Evolutionary conservation across 1,284 basidiomycete genomes (phyloP), one percentile per base, ranked within the genome.

Genomic region (Volvariella surrecta): DNA sequence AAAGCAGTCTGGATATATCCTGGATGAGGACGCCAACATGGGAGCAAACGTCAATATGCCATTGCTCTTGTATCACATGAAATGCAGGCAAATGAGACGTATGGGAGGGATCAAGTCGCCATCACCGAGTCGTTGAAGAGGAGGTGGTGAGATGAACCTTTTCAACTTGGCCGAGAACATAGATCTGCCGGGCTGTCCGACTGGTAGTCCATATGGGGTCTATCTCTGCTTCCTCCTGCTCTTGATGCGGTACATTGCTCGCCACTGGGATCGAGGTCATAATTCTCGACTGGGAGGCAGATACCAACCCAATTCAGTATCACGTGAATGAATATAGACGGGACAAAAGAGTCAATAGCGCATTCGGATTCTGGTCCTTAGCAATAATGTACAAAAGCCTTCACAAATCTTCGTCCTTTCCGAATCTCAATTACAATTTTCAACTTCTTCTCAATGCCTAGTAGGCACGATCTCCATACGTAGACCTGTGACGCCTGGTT

Each of bases 191-290:
- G 10, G 86, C 82, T 22, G 86, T 87, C 17, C 82, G 71, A 50
- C 83, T 87, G 24, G 80, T 80, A n/a, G 73, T 75, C 84, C 84
- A 87, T 47, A 87, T 80, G 9, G 82, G 79, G 63, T 87, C 82
- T 39, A 76, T 71, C 34, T 74, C 73, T 20, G 52, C 50, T 15
- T 50, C 24, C 52, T 41, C 60, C 57, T 30, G 50, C 40, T 19
- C 60, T 57, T 39, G 50, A 48, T 20, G 53, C 54, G 43, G 51
- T 52, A 22, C 48, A 46, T 39, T 30, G 16, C 19, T 9, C 6
- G 24, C 11, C 24, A 11, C 11, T 28, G 24, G 24, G 15, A 42
- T 39, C n/a, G 47, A 45, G 16, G 46, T 43, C 41, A 52, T 49
- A 10, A 21, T 22, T n/a, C 10, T 39, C 18, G 24, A 42, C 38